Conservation (phyloP, 2,329 filamentous ascomycete species). For the Rhynchosporium agropyri region DNA sequence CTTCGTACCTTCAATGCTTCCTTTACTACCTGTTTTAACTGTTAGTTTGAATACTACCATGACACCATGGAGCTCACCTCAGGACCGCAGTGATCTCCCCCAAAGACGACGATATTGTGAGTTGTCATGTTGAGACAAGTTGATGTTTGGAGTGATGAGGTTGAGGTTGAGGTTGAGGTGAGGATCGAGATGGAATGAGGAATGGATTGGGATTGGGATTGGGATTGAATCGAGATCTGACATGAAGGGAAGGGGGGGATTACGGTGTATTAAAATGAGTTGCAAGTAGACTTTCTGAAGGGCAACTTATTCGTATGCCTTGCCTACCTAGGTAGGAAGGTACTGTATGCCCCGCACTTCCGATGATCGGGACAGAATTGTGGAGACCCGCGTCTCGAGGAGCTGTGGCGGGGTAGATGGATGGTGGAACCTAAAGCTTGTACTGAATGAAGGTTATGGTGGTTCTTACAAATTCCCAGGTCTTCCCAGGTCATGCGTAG, state of each 20-base stretch:
- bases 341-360: conserved; percentile 26
- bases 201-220: not conserved
- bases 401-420: too few relatives aligned
- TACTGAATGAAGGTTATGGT: too few relatives aligned
- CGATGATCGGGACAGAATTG: conserved; percentile 21
- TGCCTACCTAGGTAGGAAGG: too few relatives aligned
- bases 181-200: not conserved
- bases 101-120: conserved; percentile 80
- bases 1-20: conserved; percentile 79
- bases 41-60: conserved; percentile 10
- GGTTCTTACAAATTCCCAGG: too few relatives aligned
- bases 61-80: conserved; percentile 60
- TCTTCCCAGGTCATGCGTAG: too few relatives aligned
- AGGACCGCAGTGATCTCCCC: conserved; percentile 81
- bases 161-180: too few relatives aligned
- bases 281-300: not conserved
- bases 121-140: conserved; percentile 58
- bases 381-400: too few relatives aligned
- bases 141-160: too few relatives aligned
- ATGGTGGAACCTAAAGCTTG: too few relatives aligned
- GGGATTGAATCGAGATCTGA: not conserved
- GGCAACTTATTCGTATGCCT: not conserved
- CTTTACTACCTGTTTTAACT: conserved; percentile 65
- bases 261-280: not conserved
- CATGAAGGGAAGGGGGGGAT: not conserved